Evolutionary conservation across 140 eudicot species (phyloP).

Genomic region (Flaveria floridana): DNA sequence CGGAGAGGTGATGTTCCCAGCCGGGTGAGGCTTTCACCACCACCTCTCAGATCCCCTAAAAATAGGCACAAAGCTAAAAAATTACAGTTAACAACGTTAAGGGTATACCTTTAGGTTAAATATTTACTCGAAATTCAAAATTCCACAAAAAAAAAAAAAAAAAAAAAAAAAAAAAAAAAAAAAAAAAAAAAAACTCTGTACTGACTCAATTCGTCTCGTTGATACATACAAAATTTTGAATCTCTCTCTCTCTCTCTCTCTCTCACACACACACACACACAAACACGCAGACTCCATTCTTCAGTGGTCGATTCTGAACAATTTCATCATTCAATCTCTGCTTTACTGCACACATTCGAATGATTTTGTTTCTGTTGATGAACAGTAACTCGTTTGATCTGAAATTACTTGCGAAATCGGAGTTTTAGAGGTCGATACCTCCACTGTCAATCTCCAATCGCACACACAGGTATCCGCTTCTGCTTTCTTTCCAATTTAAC

Average conservation of each 20-base stretch:
- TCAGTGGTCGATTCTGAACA: constrained; percentile 3
- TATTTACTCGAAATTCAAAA: constrained; percentile 29
- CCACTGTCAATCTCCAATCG: constrained; percentile 1
- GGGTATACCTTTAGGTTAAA: constrained; percentile 12
- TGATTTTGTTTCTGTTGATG: constrained; percentile 8
- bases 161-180: constrained; percentile 23
- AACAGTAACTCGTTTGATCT: constrained; percentile 16
- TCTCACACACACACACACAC: too few species aligned
- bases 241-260: constrained; percentile 17
- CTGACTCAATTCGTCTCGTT: neutral
- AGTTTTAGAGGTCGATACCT: constrained; percentile 26
- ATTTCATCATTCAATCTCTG: constrained; percentile 14
- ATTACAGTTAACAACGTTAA: too few species aligned
- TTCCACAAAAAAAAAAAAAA: constrained; percentile 27
- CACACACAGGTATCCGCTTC: constrained; percentile 21
- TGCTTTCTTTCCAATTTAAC: constrained; percentile 11
- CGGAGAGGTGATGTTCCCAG: too few species aligned
- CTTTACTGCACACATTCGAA: constrained; percentile 1
- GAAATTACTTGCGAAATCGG: constrained; percentile 20
- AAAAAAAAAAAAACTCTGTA: neutral
- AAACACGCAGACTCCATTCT: constrained; percentile 1
- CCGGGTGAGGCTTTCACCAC: too few species aligned
- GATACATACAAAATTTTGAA: constrained; percentile 34
- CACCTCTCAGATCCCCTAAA: too few species aligned
- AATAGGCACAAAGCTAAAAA: too few species aligned